Base-by-base conservation (phyloP, 805 yeast species). In the Kockiozyma suomiensis region DNA sequence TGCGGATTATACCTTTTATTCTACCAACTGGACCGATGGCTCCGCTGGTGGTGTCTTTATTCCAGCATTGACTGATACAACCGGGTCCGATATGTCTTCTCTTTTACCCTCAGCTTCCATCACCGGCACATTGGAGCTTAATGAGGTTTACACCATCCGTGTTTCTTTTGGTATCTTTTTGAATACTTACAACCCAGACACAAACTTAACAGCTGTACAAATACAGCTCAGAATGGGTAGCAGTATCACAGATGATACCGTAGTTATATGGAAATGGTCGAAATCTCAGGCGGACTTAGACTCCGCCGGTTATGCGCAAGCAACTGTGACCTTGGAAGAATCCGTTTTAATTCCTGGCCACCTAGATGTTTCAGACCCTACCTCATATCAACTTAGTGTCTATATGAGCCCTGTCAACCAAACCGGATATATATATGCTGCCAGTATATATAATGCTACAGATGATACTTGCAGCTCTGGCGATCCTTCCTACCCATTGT, bases 11-110 rank as follows among this genome's bases (percentile, higher is more conserved):
- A 12, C 8, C n/a, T 47, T 47, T 30, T 30, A 32, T 12, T 32
- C 51, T 4, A 48, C 33, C 17, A 17, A 17, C 1, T 48, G 51
- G 51, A 19, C 38, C 5, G 51, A 48, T 48, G 41, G 17, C 21
- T 48, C 33, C 10, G 6, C 21, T 10, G 51, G 51, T 48, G 51
- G 51, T 48, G 51, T 48, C 13, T 48, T 33, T 17, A 30, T 41
- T 2, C 25, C 32, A 33, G 38, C 51, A 10, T 19, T 48, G n/a
- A n/a, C n/a, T n/a, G n/a, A n/a, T n/a, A n/a, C n/a, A n/a, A n/a
- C n/a, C n/a, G n/a, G n/a, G n/a, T n/a, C n/a, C n/a, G n/a, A 47
- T 28, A 6, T 17, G 30, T 32, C 41, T 13, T 6, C 26, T 17
- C 8, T 32, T 23, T 13, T 47, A 28, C 51, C 51, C 5, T 47